A percentile compares a stretch with the other conserved stretches of the same genome.
Evolutionary conservation across 441 rosid genomes (phyloP).

Genomic region (Adansonia rubrostipa): DNA sequence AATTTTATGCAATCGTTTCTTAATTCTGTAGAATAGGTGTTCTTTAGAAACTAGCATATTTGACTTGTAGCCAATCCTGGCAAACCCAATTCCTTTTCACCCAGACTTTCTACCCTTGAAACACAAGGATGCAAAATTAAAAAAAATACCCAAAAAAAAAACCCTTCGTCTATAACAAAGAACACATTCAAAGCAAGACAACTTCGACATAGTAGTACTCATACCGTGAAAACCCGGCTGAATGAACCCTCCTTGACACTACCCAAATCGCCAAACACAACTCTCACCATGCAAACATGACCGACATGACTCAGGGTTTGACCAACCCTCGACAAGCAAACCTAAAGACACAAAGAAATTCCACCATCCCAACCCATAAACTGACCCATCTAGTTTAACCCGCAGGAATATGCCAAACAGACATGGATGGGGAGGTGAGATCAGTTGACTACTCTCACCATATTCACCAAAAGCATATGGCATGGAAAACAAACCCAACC

Average conservation of each 20-base stretch:
- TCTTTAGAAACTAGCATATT: not conserved
- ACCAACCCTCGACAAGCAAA: constrained; percentile 30
- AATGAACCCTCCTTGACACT: constrained; percentile 8
- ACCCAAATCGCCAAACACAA: constrained; percentile 25
- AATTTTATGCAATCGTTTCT: not conserved
- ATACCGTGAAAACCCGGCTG: not conserved
- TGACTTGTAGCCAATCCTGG: not conserved
- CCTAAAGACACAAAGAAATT: constrained; percentile 35
- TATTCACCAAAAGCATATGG: constrained; percentile 27
- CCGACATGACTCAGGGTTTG: too few species aligned
- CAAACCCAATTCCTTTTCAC: not conserved
- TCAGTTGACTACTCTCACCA: constrained; percentile 21
- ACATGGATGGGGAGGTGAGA: constrained; percentile 27
- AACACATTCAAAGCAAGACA: not conserved
- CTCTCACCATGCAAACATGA: constrained; percentile 36
- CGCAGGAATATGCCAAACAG: constrained; percentile 26
- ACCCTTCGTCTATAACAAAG: not conserved
- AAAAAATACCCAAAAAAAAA: not conserved
- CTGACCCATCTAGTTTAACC: constrained; percentile 30
- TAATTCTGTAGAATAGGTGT: not conserved
- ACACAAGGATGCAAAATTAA: not conserved
- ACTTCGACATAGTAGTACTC: not conserved
- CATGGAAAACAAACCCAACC: constrained; percentile 15
- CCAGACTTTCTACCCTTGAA: not conserved
- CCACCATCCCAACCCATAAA: constrained; percentile 37